These are phyloP conservation scores for Acidiella bohemica DNA, from an alignment of 495 filamentous ascomycete species.

Conservation along the genomic window DNA sequence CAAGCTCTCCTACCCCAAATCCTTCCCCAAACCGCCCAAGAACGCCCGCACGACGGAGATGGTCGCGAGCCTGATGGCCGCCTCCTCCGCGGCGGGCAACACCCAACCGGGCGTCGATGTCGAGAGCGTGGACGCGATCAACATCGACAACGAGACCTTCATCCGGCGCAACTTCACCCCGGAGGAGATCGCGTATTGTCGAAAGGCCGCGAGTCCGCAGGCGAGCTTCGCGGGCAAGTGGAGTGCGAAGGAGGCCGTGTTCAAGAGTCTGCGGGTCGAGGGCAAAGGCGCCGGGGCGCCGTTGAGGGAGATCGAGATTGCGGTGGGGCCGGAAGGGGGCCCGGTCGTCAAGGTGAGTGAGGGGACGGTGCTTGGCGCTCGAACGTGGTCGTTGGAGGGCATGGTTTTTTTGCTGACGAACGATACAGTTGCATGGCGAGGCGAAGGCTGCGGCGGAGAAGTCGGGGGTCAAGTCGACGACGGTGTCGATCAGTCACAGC, in stretches of 20 bases:
- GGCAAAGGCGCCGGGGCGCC: constrained; percentile 78
- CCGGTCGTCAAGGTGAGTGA: constrained; percentile 77
- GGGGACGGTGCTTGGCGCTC: too few relatives aligned
- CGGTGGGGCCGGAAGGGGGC: constrained; percentile 62
- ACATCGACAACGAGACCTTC: constrained; percentile 87
- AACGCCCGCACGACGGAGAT: constrained; percentile 56
- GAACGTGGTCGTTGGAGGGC: neutral
- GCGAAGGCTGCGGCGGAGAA: constrained; percentile 67
- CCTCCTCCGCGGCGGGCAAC: constrained; percentile 52
- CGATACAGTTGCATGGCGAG: constrained; percentile 60
- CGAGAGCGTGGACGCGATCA: constrained; percentile 69
- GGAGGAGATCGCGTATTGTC: constrained; percentile 72
- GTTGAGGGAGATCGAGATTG: constrained; percentile 89
- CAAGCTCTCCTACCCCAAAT: constrained; percentile 56
- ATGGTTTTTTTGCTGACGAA: neutral
- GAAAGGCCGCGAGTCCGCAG: constrained; percentile 58
- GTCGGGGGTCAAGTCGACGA: constrained; percentile 73
- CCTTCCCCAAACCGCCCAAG: constrained; percentile 39
- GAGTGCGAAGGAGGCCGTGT: constrained; percentile 96
- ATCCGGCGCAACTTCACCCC: constrained; percentile 87
- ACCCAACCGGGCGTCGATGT: constrained; percentile 88
- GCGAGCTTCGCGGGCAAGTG: constrained; percentile 85
- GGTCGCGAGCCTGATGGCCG: constrained; percentile 64
- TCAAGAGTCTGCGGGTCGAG: constrained; percentile 87
- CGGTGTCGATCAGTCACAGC: constrained; percentile 87